Percentiles rank a stretch among this genome's conserved stretches.
Evolutionary conservation across 176 grass and related monocot genomes (phyloP).

Genomic region (Zoysia pacifica): DNA sequence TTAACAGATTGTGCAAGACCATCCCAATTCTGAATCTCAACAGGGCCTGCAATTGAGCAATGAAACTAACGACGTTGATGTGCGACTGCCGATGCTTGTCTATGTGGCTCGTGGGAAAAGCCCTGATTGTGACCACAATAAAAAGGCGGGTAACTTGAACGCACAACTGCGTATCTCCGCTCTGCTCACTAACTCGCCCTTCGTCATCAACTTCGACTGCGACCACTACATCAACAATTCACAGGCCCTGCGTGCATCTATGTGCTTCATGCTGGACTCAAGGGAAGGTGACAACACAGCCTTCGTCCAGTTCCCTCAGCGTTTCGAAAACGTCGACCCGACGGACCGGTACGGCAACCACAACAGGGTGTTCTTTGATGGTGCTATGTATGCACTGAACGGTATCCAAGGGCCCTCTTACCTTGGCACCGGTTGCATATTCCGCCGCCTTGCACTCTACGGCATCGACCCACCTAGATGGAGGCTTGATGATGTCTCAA

Average conservation of each 20-base stretch:
- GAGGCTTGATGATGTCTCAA: neutral
- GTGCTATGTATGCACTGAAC: conserved; percentile 83
- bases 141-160: conserved; percentile 46
- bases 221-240: conserved; percentile 45
- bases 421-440: conserved; percentile 46
- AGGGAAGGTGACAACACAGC: conserved; percentile 53
- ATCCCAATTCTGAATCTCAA: neutral
- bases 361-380: conserved; percentile 85
- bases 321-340: conserved; percentile 76
- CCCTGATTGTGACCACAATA: conserved; percentile 34
- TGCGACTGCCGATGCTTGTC: conserved; percentile 1
- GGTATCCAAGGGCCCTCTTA: conserved; percentile 50
- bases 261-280: conserved; percentile 41
- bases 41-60: neutral
- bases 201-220: neutral
- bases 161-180: conserved; percentile 21
- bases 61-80: neutral
- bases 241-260: conserved; percentile 21
- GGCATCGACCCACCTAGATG: conserved; percentile 9
- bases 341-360: conserved; percentile 79
- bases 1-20: conserved; percentile 31
- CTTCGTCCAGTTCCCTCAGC: conserved; percentile 84
- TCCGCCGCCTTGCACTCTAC: neutral
- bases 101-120: conserved; percentile 28
- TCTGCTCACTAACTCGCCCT: conserved; percentile 35